phyloP scores from a whole-genome alignment of 2,329 filamentous ascomycete species.

The Aplosporella prunicola region DNA sequence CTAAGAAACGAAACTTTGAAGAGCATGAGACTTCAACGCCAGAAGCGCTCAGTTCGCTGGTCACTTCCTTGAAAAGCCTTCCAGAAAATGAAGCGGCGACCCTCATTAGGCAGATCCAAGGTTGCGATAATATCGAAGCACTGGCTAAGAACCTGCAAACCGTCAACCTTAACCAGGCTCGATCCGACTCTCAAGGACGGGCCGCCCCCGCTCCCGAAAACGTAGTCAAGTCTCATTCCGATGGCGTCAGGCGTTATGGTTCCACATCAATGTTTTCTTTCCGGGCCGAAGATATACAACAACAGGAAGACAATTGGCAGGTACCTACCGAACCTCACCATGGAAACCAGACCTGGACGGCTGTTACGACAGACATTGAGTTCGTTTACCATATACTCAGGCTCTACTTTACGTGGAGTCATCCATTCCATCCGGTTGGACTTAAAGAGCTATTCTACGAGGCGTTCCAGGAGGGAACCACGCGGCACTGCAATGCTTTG shows the following conservation, averaged over 20 bases:
- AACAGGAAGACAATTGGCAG: constrained; percentile 19
- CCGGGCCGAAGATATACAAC: too few relatives aligned
- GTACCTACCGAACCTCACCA: too few relatives aligned
- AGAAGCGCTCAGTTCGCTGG: constrained; percentile 27
- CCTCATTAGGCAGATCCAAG: constrained; percentile 35
- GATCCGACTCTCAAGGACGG: too few relatives aligned
- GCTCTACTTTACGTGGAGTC: constrained; percentile 63
- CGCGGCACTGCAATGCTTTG: constrained; percentile 58
- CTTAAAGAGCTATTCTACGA: constrained; percentile 61
- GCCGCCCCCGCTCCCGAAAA: too few relatives aligned
- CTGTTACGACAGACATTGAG: constrained; percentile 46
- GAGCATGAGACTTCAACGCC: constrained; percentile 4
- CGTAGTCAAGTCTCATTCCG: constrained; percentile 23
- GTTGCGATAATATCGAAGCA: constrained; percentile 29
- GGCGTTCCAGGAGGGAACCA: constrained; percentile 52
- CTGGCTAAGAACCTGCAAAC: constrained; percentile 28
- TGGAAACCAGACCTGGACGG: constrained; percentile 50
- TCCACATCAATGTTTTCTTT: constrained; percentile 29
- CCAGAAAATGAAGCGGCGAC: constrained; percentile 37
- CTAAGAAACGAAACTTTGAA: constrained; percentile 22
- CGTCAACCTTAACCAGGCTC: neutral
- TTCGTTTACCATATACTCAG: constrained; percentile 56
- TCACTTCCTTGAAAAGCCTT: constrained; percentile 34
- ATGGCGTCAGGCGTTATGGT: constrained; percentile 28
- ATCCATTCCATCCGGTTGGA: constrained; percentile 64